Conservation (phyloP, 495 filamentous ascomycete genomes). For the Parachaetomium inaequale region DNA sequence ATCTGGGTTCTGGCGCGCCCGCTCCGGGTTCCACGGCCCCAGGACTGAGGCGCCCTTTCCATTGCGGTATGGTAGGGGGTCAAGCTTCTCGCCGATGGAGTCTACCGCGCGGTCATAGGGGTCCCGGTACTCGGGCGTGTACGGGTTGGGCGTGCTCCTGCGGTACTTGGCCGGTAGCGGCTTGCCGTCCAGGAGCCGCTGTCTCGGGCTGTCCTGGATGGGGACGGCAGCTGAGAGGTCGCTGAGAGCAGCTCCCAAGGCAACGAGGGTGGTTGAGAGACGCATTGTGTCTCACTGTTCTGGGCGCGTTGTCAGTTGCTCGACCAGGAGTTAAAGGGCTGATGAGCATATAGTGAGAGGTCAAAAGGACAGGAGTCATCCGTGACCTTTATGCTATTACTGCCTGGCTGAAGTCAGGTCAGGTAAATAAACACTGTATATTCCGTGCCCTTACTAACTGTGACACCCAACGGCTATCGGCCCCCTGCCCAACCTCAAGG, state of each 20-base stretch:
- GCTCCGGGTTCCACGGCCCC: conserved; percentile 61
- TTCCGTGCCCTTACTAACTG: background rate
- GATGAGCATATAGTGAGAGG: no score
- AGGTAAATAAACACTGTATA: background rate
- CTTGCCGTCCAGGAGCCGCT: conserved; percentile 47
- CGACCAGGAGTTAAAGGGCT: background rate
- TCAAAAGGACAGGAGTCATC: background rate
- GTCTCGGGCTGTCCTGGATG: conserved; percentile 49
- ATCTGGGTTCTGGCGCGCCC: conserved; percentile 61
- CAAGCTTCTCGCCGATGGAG: conserved; percentile 51
- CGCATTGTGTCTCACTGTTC: conserved; percentile 32
- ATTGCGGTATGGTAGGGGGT: conserved; percentile 64
- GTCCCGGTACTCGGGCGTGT: conserved; percentile 43
- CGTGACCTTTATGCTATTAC: background rate
- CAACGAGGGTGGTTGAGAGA: conserved; percentile 17
- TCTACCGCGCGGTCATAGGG: conserved; percentile 52
- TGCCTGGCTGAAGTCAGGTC: background rate
- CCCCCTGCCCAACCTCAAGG: background rate
- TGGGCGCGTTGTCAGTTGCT: no score
- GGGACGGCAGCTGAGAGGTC: conserved; percentile 38
- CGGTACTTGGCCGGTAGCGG: conserved; percentile 42
- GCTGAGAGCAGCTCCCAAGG: conserved; percentile 33
- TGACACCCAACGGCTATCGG: conserved; percentile 1
- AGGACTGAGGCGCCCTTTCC: conserved; percentile 59
- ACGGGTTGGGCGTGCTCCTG: conserved; percentile 37